Evolutionary conservation across 192 early-diverging fungal genomes (phyloP).

Genomic region (Gigaspora rosea): DNA sequence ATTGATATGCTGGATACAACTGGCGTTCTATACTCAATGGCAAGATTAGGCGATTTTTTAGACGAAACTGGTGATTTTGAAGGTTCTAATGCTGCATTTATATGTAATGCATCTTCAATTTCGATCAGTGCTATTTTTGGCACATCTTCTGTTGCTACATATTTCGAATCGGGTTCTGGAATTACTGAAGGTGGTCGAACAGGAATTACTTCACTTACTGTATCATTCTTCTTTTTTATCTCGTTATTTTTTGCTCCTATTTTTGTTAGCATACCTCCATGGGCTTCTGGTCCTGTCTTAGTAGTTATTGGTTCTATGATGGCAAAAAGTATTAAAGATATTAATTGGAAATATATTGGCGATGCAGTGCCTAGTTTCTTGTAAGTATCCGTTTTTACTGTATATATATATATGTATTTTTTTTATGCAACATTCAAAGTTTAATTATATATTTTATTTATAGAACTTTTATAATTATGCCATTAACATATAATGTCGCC

Average conservation of each 20-base stretch:
- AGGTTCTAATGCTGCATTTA: constrained; percentile 72
- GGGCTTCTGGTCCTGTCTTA: constrained; percentile 82
- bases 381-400: too few species aligned
- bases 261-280: constrained; percentile 82
- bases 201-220: constrained; percentile 73
- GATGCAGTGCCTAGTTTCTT: constrained; percentile 81
- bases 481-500: constrained; percentile 77
- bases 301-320: constrained; percentile 82
- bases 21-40: constrained; percentile 83
- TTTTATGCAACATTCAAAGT: too few species aligned
- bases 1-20: constrained; percentile 88
- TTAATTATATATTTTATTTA: too few species aligned
- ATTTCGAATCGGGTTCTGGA: constrained; percentile 82
- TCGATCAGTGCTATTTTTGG: constrained; percentile 72
- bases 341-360: constrained; percentile 81
- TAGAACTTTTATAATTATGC: constrained; percentile 71
- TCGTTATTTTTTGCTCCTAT: constrained; percentile 82
- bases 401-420: too few species aligned
- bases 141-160: constrained; percentile 74
- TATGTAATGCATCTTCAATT: constrained; percentile 70
- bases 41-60: constrained; percentile 77
- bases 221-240: constrained; percentile 71
- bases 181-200: constrained; percentile 84
- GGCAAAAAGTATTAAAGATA: constrained; percentile 62
- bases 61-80: constrained; percentile 79